Conservation (phyloP, 2,329 filamentous ascomycete genomes). For the Alternaria postmessia region DNA sequence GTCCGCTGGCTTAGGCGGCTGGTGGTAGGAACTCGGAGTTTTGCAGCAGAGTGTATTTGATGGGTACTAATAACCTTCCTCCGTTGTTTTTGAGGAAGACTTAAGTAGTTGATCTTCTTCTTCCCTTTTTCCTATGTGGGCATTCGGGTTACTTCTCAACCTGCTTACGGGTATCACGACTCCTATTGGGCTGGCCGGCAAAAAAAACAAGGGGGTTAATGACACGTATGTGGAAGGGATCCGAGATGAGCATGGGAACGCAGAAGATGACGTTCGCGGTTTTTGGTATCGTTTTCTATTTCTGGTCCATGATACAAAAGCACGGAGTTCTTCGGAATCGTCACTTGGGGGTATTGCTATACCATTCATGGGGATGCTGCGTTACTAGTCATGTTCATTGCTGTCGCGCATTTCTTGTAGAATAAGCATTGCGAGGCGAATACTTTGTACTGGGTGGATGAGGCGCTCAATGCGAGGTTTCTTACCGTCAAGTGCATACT, state of each 20-base stretch:
- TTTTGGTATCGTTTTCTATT: constrained; percentile 19
- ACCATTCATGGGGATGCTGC: constrained; percentile 12
- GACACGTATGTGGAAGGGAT: constrained; percentile 20
- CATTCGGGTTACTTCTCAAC: constrained; percentile 19
- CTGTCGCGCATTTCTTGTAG: constrained; percentile 28
- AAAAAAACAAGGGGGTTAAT: constrained; percentile 22
- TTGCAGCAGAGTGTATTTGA: constrained; percentile 23
- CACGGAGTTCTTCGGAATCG: constrained; percentile 26
- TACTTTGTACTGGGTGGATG: constrained; percentile 14
- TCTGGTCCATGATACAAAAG: constrained; percentile 21
- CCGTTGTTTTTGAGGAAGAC: constrained; percentile 42
- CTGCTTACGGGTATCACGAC: constrained; percentile 27
- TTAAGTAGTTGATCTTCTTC: constrained; percentile 37
- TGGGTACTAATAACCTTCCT: constrained; percentile 32
- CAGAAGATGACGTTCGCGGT: constrained; percentile 8
- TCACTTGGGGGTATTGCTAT: constrained; percentile 21
- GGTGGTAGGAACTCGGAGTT: constrained; percentile 15
- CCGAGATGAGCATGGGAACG: constrained; percentile 7
- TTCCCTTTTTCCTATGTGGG: constrained; percentile 27
- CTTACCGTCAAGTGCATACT: constrained; percentile 23
- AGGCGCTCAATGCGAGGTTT: constrained; percentile 11
- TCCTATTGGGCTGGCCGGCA: constrained; percentile 37
- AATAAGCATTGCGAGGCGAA: constrained; percentile 34
- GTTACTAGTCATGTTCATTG: constrained; percentile 22
- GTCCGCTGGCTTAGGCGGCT: constrained; percentile 39